Base-by-base conservation (phyloP, 352 stramenopile species). In the Phytophthora niederhauseri region DNA sequence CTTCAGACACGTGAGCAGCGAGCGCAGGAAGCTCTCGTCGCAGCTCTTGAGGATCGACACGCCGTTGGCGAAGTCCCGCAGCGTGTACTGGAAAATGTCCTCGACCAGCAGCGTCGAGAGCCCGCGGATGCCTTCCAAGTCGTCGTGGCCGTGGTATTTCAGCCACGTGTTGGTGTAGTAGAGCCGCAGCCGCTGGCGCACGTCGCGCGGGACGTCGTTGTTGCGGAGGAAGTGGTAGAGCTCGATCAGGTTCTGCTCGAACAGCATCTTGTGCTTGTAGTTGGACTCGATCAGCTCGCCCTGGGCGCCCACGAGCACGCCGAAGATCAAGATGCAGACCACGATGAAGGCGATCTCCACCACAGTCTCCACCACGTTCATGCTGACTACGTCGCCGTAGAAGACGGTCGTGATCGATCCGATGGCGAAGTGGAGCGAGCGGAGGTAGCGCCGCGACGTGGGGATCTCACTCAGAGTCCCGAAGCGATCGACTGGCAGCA, bases 81-180 rank as follows among this genome's bases (percentile, higher is more conserved):
- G 66, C n/a, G 80, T 89, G 56, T 87, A 89, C 78, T 90, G 82
- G 45, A 76, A 73, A 52, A 92, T 90, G 56, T 92, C 84, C 56
- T 92, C 78, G 1, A 89, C 66, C 6, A 92, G 63, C 50, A 92
- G 68, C 28, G 75, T 82, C 11, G 84, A 91, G 6, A 92, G 75
- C 1, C 82, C 79, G 4, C 80, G 64, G n/a, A 89, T 73, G 19
- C 78, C 81, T 30, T 89, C 78, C 46, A 83, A 66, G 54, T 91
- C 80, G 51, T 91, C 80, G 54, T 90, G 70, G 17, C 84, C 82
- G 55, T 85, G 78, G 57, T 86, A 87, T 8, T 82, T 82, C 1
- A 92, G 69, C 84, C 82, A 91, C 17, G 82, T 90, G 68, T 91
- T 89, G 20, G 71, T 88, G 58, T 89, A 91, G 58, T 90, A 91